These are phyloP conservation scores for Coemansia sp. DNA, from an alignment of 192 early-diverging fungal genomes.

Conservation along the genomic window DNA sequence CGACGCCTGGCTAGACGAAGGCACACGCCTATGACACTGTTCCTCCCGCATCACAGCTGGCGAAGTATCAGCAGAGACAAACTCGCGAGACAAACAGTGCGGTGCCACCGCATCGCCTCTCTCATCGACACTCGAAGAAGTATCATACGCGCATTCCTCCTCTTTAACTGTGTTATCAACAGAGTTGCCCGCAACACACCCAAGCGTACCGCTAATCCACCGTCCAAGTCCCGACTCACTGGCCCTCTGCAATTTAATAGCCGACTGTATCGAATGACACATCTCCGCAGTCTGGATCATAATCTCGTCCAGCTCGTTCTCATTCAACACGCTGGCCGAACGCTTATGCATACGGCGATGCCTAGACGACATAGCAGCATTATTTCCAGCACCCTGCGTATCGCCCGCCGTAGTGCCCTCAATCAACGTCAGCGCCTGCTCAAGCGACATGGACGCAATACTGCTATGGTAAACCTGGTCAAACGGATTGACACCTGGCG, in stretches of 20 bases:
- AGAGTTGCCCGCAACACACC: not conserved
- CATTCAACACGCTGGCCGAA: slow-evolving; percentile 34
- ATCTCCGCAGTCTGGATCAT: slow-evolving; percentile 50
- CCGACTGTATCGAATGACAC: slow-evolving; percentile 50
- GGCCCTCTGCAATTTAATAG: slow-evolving; percentile 30
- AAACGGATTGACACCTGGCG: slow-evolving; percentile 21
- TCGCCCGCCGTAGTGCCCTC: slow-evolving; percentile 21
- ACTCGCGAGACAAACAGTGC: not conserved
- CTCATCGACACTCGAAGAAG: not conserved
- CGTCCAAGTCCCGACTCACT: slow-evolving; percentile 33
- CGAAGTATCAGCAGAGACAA: slow-evolving; percentile 22
- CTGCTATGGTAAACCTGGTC: slow-evolving; percentile 30
- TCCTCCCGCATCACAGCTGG: not conserved
- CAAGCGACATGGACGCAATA: slow-evolving; percentile 37
- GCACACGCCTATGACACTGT: not conserved
- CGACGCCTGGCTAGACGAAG: slow-evolving; percentile 3
- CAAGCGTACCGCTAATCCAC: slow-evolving; percentile 33
- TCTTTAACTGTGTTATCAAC: not conserved
- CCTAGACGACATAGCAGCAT: not conserved
- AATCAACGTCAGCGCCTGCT: slow-evolving; percentile 38
- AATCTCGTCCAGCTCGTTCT: slow-evolving; percentile 45
- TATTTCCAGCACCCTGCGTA: not conserved
- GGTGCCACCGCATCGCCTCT: not conserved
- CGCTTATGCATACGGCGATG: slow-evolving; percentile 42
- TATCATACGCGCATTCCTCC: not conserved